Evolutionary conservation across 2,329 filamentous ascomycete genomes (phyloP), one percentile per base, ranked within the genome.

Genomic region (Amauroascus verrucosus): DNA sequence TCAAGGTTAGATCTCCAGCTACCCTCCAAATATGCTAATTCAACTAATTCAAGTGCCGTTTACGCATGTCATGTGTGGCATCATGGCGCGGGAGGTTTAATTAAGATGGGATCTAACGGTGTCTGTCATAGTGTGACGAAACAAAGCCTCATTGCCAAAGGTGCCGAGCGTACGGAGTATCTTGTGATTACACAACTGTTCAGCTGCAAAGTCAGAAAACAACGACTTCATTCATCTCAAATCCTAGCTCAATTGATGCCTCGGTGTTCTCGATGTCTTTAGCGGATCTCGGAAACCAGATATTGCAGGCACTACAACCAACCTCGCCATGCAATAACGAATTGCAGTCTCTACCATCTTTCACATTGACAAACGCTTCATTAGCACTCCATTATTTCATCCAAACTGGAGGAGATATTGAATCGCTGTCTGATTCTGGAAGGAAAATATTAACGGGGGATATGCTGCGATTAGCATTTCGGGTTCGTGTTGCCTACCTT

Each of bases 1-100:
- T 70, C 33, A 70, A 70, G 61, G 65, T 69, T 64, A 30, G 35
- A 8, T n/a, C n/a, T n/a, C n/a, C n/a, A n/a, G 26, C 41, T 16
- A 40, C 35, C 3, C 16, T 3, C 35, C 14, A 35, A 35, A 35
- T 4, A 30, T 30, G 33, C 33, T 35, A 3, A 14, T n/a, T 35
- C 4, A 35, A n/a, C 6, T 9, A 35, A 14, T 14, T n/a, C 26
- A 30, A 30, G 26, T 33, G 18, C 18, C 18, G 6, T 22, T 14
- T 22, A 16, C 45, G 6, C 20, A 18, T 24, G 16, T 6, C 30
- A 24, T 22, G 26, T 24, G 41, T 48, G 16, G n/a, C n/a, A 2
- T 37, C 22, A 14, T 14, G 11, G 7, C 11, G 30, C 26, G 18
- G 45, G 45, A n/a, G 5, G 16, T 24, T 13, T 26, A 4, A 7